Percentiles rank a stretch among this genome's conserved stretches.
These are phyloP conservation scores for Pichia sp. DNA, from an alignment of 1,139 yeast genomes.

Conservation along the genomic window DNA sequence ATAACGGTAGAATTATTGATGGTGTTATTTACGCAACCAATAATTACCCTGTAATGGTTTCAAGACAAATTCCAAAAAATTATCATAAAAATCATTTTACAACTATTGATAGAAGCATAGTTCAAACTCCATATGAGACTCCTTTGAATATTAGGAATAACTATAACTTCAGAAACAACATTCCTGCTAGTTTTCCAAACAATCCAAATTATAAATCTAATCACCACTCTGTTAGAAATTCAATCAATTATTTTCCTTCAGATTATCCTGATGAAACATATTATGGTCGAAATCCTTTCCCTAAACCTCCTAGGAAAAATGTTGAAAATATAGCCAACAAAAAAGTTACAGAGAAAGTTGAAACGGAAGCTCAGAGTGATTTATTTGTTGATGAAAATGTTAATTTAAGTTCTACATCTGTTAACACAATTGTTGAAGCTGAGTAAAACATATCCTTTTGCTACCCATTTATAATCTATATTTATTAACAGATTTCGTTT, in stretches of 20 bases:
- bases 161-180: slow-evolving; percentile 5
- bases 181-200: not conserved
- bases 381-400: not conserved
- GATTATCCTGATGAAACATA: not conserved
- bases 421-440: slow-evolving; percentile 3
- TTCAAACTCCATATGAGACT: slow-evolving; percentile 6
- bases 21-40: not conserved
- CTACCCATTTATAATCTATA: not conserved
- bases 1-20: slow-evolving; percentile 1
- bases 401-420: slow-evolving; percentile 3
- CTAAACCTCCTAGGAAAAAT: slow-evolving; percentile 1
- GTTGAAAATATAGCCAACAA: not conserved
- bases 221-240: not conserved
- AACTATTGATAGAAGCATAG: slow-evolving; percentile 1
- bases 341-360: not conserved
- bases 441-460: not conserved
- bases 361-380: not conserved
- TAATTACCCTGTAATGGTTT: not conserved
- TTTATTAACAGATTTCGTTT: not conserved
- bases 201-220: not conserved
- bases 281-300: slow-evolving; percentile 15
- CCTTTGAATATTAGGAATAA: slow-evolving; percentile 7
- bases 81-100: not conserved
- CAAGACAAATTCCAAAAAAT: not conserved
- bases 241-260: not conserved